These are phyloP conservation scores for Casuarina glauca DNA, from an alignment of 306 rosid species.

Conservation along the genomic window DNA sequence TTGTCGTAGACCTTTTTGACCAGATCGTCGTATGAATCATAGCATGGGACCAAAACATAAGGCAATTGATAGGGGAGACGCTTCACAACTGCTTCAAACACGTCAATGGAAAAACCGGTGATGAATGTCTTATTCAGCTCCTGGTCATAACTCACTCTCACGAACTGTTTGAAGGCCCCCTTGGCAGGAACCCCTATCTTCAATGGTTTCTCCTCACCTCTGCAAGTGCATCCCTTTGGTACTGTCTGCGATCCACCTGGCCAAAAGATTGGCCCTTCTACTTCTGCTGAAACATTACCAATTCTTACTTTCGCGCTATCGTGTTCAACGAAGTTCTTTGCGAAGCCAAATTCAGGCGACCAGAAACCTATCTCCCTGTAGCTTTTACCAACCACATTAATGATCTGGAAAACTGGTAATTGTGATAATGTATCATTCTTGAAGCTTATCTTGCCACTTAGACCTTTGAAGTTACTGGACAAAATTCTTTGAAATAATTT, in stretches of 20 bases:
- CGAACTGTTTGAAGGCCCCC: conserved; percentile 50
- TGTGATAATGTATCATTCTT: conserved; percentile 25
- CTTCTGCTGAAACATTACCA: conserved; percentile 7
- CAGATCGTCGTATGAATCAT: conserved; percentile 55
- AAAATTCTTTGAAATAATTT: conserved; percentile 27
- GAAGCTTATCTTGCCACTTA: conserved; percentile 46
- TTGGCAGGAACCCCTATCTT: conserved; percentile 51
- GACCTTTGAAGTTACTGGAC: conserved; percentile 36
- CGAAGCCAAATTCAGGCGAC: conserved; percentile 49
- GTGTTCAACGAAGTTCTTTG: conserved; percentile 16
- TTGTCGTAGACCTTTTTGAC: conserved; percentile 42
- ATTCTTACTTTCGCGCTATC: background rate
- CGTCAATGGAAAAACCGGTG: conserved; percentile 56
- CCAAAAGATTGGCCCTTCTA: conserved; percentile 38
- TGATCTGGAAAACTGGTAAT: conserved; percentile 39
- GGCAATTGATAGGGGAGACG: conserved; percentile 38
- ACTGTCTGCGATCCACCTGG: conserved; percentile 36
- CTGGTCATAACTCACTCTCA: conserved; percentile 38
- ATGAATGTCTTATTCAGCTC: conserved; percentile 24
- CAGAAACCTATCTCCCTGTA: conserved; percentile 53
- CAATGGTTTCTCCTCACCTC: conserved; percentile 20
- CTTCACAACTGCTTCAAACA: conserved; percentile 44
- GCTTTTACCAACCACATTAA: conserved; percentile 55
- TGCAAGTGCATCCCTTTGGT: conserved; percentile 38
- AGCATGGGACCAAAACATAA: conserved; percentile 35